These are phyloP conservation scores for Botrytis paeoniae DNA, from an alignment of 2,329 filamentous ascomycete species.

Conservation along the genomic window DNA sequence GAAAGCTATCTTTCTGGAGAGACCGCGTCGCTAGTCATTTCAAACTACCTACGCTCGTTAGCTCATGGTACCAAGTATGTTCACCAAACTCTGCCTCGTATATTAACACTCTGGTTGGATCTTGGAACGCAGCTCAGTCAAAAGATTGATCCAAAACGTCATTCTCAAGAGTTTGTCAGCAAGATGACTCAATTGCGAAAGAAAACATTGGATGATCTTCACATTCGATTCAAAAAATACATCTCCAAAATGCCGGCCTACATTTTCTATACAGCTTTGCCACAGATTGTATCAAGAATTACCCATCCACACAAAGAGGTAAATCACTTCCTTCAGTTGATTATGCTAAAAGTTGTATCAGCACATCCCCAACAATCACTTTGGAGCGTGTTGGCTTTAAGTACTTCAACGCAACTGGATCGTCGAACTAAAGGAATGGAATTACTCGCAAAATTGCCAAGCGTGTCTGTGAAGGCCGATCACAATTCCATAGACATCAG, in stretches of 20 bases:
- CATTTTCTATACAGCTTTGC: constrained; percentile 77
- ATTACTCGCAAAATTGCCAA: constrained; percentile 51
- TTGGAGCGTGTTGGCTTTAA: constrained; percentile 86
- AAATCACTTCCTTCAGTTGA: constrained; percentile 70
- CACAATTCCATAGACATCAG: constrained; percentile 59
- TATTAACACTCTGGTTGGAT: constrained; percentile 92
- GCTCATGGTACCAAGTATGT: constrained; percentile 91
- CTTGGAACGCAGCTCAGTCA: constrained; percentile 74
- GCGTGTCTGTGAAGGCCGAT: constrained; percentile 50
- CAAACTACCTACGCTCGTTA: constrained; percentile 87
- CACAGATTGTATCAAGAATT: constrained; percentile 94
- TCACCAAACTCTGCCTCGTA: constrained; percentile 87
- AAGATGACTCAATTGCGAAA: constrained; percentile 55
- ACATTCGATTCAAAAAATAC: constrained; percentile 77
- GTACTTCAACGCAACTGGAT: constrained; percentile 74
- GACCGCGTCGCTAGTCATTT: constrained; percentile 81
- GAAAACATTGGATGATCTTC: constrained; percentile 65
- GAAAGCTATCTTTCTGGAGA: constrained; percentile 78
- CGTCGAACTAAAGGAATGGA: constrained; percentile 54
- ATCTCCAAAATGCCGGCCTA: constrained; percentile 69
- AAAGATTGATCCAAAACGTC: constrained; percentile 47
- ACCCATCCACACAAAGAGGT: constrained; percentile 78
- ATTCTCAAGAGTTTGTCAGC: constrained; percentile 48
- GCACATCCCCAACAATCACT: constrained; percentile 87
- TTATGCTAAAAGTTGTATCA: constrained; percentile 82